A percentile compares a stretch with the other conserved stretches of the same genome.
phyloP scores from a whole-genome alignment of 78 protist species.

The Dictyostelium intermedium region DNA sequence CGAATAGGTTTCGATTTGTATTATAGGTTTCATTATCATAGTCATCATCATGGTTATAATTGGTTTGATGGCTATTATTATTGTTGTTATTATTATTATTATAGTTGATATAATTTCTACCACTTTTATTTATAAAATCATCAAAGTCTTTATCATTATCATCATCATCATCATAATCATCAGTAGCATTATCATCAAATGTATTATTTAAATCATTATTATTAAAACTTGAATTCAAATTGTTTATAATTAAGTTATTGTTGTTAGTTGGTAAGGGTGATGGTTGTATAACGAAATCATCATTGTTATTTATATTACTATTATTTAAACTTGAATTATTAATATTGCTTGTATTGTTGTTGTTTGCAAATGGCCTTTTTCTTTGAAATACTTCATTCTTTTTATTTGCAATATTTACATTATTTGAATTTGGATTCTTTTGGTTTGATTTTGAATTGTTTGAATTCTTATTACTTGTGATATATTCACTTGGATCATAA shows the following conservation, averaged over 20 bases:
- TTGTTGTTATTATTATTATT: not conserved
- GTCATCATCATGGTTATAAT: not conserved
- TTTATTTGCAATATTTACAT: not conserved
- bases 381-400: not conserved
- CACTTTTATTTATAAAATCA: not conserved
- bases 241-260: not conserved
- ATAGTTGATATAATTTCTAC: not conserved
- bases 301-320: not conserved
- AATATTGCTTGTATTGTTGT: not conserved
- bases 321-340: not conserved
- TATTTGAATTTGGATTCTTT: not conserved
- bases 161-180: not conserved
- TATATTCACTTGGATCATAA: conserved; percentile 1
- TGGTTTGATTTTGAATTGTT: not conserved
- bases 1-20: not conserved
- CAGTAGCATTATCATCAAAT: not conserved
- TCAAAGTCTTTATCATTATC: not conserved
- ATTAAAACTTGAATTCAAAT: not conserved
- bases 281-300: not conserved
- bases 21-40: not conserved
- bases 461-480: not conserved
- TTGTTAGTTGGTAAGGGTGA: not conserved
- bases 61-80: not conserved
- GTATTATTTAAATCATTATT: not conserved
- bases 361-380: not conserved